phyloP scores from a whole-genome alignment of 2,329 filamentous ascomycete species.

The Stagonosporopsis chrysanthemi region DNA sequence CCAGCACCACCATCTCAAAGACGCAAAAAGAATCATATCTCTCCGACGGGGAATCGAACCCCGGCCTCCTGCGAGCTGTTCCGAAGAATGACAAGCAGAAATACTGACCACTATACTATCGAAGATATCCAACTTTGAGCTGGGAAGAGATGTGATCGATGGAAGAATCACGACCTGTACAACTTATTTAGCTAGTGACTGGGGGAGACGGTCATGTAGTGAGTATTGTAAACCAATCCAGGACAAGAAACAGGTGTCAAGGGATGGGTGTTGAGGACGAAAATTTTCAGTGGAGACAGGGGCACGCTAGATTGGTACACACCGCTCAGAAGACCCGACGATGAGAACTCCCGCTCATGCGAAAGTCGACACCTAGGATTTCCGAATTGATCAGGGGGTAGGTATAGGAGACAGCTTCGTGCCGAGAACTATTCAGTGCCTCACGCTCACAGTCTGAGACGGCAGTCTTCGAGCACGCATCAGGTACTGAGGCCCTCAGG shows the following conservation, averaged over 20 bases:
- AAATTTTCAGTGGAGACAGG: neutral
- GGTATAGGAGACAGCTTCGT: neutral
- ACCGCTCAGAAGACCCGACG: neutral
- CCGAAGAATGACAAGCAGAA: slow-evolving; percentile 18
- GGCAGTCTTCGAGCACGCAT: too few relatives aligned
- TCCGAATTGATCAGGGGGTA: too few relatives aligned
- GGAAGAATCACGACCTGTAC: neutral
- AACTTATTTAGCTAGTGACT: neutral
- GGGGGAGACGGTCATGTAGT: too few relatives aligned
- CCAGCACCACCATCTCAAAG: too few relatives aligned
- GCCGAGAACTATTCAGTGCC: neutral
- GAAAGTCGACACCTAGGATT: too few relatives aligned
- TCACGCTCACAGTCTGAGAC: too few relatives aligned
- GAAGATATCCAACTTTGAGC: slow-evolving; percentile 18
- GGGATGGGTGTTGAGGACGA: neutral
- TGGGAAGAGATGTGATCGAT: slow-evolving; percentile 16
- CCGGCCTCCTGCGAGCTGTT: slow-evolving; percentile 19
- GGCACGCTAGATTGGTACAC: neutral
- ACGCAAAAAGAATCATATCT: slow-evolving; percentile 3
- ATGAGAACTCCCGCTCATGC: neutral
- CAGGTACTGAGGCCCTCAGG: too few relatives aligned
- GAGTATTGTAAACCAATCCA: neutral
- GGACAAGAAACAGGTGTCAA: neutral
- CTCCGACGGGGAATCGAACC: slow-evolving; percentile 23
- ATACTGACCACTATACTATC: slow-evolving; percentile 23